Conservation (phyloP, 2,329 filamentous ascomycete species). For the Tolypocladium paradoxum region DNA sequence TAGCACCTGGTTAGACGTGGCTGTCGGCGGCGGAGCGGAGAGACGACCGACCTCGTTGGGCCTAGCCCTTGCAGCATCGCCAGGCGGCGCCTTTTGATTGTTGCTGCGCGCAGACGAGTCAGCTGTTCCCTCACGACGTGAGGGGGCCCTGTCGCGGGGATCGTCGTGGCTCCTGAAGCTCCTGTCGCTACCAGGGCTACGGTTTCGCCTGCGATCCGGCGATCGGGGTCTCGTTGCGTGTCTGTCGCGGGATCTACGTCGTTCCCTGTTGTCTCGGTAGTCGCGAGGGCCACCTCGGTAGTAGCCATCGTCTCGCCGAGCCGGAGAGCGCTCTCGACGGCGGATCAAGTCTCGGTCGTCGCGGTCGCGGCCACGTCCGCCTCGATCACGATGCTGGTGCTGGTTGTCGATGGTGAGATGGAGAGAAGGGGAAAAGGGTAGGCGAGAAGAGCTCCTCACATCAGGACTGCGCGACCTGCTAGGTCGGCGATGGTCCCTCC, state of each 20-base stretch:
- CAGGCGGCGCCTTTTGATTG: slow-evolving; percentile 39
- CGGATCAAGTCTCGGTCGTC: slow-evolving; percentile 47
- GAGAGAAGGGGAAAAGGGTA: slow-evolving; percentile 10
- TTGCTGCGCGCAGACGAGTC: slow-evolving; percentile 57
- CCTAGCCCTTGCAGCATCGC: slow-evolving; percentile 36
- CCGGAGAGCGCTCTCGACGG: slow-evolving; percentile 59
- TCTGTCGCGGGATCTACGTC: slow-evolving; percentile 53
- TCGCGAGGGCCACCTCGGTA: slow-evolving; percentile 42
- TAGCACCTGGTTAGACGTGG: slow-evolving; percentile 11
- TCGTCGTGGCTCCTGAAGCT: slow-evolving; percentile 65
- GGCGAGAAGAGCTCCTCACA: slow-evolving; percentile 32
- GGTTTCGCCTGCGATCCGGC: slow-evolving; percentile 46
- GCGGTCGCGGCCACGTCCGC: slow-evolving; percentile 29
- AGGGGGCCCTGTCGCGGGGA: slow-evolving; percentile 54
- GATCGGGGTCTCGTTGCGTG: slow-evolving; percentile 49
- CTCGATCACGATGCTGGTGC: slow-evolving; percentile 49
- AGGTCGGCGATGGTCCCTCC: slow-evolving; percentile 42
- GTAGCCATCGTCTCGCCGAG: slow-evolving; percentile 54
- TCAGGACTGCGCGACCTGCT: slow-evolving; percentile 53
- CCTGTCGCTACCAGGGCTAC: slow-evolving; percentile 51
- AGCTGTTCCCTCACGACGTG: slow-evolving; percentile 58
- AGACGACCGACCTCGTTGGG: slow-evolving; percentile 44
- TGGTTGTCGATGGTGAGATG: slow-evolving; percentile 29
- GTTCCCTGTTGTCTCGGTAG: slow-evolving; percentile 34
- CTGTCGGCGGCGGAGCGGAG: background rate